These are phyloP conservation scores for Phytophthora pini DNA, from an alignment of 352 stramenopile genomes.

Conservation along the genomic window DNA sequence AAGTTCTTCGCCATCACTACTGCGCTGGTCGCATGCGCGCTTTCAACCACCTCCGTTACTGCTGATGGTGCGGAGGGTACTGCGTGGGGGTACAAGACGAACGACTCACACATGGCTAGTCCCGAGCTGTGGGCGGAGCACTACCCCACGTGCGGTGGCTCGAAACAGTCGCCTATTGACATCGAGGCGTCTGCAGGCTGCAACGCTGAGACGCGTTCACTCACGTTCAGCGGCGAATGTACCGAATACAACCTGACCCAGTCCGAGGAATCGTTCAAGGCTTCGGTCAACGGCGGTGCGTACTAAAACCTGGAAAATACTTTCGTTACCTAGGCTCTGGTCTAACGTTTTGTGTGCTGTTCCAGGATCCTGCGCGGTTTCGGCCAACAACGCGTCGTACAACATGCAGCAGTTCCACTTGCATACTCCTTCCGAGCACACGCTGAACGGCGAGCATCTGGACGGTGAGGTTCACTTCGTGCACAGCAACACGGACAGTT, in stretches of 20 bases:
- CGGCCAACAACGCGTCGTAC: slow-evolving; percentile 26
- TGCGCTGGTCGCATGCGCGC: slow-evolving; percentile 13
- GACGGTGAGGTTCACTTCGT: slow-evolving; percentile 58
- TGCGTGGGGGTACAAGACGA: slow-evolving; percentile 31
- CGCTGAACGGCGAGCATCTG: slow-evolving; percentile 38
- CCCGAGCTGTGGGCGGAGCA: slow-evolving; percentile 26
- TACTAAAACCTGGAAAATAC: background rate
- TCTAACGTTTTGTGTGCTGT: slow-evolving; percentile 11
- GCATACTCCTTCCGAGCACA: slow-evolving; percentile 57
- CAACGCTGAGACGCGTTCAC: slow-evolving; percentile 12
- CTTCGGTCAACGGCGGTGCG: slow-evolving; percentile 24
- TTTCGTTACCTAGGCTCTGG: background rate
- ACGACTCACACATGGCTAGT: slow-evolving; percentile 21
- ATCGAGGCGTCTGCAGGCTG: slow-evolving; percentile 12
- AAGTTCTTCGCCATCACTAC: slow-evolving; percentile 19
- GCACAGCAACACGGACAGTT: slow-evolving; percentile 35
- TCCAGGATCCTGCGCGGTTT: slow-evolving; percentile 27
- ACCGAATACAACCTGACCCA: slow-evolving; percentile 28
- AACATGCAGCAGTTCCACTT: slow-evolving; percentile 48
- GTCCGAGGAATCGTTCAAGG: slow-evolving; percentile 30
- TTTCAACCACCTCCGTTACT: slow-evolving; percentile 6
- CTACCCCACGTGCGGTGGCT: slow-evolving; percentile 35
- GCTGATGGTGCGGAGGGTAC: slow-evolving; percentile 9
- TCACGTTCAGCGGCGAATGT: slow-evolving; percentile 30
- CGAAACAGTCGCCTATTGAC: slow-evolving; percentile 36